Evolutionary conservation across 257 asterid genomes (phyloP).

Genomic region (Capsicum pubescens): DNA sequence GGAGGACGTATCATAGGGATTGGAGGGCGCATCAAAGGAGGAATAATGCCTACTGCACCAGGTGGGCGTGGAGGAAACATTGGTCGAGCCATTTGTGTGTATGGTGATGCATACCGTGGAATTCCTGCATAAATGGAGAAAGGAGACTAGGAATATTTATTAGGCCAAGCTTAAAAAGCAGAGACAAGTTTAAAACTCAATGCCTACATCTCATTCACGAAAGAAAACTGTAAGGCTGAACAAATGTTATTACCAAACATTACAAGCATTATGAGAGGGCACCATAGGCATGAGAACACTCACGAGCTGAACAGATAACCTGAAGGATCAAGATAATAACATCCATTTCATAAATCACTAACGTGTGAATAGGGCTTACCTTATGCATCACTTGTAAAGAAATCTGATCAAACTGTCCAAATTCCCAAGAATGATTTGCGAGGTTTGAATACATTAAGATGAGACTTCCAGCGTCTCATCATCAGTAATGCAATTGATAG

Average conservation of each 20-base stretch:
- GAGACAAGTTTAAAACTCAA: slow-evolving; percentile 29
- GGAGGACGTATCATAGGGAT: slow-evolving; percentile 73
- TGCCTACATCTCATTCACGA: slow-evolving; percentile 39
- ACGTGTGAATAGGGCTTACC: slow-evolving; percentile 72
- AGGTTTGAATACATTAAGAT: slow-evolving; percentile 54
- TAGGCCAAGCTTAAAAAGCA: slow-evolving; percentile 50
- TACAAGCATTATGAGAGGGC: slow-evolving; percentile 90
- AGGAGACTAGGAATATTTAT: slow-evolving; percentile 74
- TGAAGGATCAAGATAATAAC: slow-evolving; percentile 74
- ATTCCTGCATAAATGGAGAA: slow-evolving; percentile 75
- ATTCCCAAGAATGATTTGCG: slow-evolving; percentile 61
- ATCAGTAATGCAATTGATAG: slow-evolving; percentile 44
- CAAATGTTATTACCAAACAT: slow-evolving; percentile 77
- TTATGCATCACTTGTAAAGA: slow-evolving; percentile 65
- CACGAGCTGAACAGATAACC: slow-evolving; percentile 95
- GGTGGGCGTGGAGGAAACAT: slow-evolving; percentile 72
- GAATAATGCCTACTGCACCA: slow-evolving; percentile 61
- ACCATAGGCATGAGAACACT: slow-evolving; percentile 91
- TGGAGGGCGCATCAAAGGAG: slow-evolving; percentile 81
- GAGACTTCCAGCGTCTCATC: slow-evolving; percentile 57
- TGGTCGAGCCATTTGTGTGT: slow-evolving; percentile 67
- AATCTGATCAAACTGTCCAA: slow-evolving; percentile 62
- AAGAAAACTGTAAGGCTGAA: slow-evolving; percentile 52
- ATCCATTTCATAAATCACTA: slow-evolving; percentile 67
- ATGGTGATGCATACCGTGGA: slow-evolving; percentile 72